A percentile compares a stretch with the other conserved stretches of the same genome.
Conservation (phyloP, 2,329 filamentous ascomycete species). For the Pyrenophora teres region DNA sequence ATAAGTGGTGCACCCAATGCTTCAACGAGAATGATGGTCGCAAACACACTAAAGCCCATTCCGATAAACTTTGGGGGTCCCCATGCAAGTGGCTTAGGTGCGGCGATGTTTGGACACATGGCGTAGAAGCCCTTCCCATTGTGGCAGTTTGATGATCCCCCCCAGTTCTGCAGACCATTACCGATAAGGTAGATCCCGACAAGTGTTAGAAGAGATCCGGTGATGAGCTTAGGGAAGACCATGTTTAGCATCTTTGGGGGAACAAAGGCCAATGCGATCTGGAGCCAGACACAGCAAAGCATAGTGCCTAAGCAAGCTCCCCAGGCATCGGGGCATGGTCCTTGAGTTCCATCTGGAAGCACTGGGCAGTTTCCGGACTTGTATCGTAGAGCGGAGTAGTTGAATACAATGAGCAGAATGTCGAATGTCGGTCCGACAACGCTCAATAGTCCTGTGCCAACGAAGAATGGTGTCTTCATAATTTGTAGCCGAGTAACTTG, state of each 20-base stretch:
- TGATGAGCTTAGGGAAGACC: conserved; percentile 36
- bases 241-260: conserved; percentile 30
- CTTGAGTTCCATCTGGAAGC: conserved; percentile 26
- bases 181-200: conserved; percentile 35
- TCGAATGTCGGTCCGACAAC: conserved; percentile 39
- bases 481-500: conserved; percentile 36
- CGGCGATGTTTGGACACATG: conserved; percentile 26
- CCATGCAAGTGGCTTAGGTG: conserved; percentile 40
- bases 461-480: conserved; percentile 31
- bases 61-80: conserved; percentile 35
- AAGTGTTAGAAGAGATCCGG: conserved; percentile 29
- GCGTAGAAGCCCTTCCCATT: conserved; percentile 34
- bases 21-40: conserved; percentile 35
- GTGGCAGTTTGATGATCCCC: conserved; percentile 35
- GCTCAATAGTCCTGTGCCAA: conserved; percentile 34
- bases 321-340: conserved; percentile 30
- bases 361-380: conserved; percentile 30
- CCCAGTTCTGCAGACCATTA: conserved; percentile 38
- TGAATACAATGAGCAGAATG: conserved; percentile 36
- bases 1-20: conserved; percentile 35
- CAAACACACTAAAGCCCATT: conserved; percentile 36
- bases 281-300: conserved; percentile 51
- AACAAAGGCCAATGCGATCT: conserved; percentile 31
- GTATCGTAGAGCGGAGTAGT: conserved; percentile 33
- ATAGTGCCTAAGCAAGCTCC: conserved; percentile 41